Percentiles rank a stretch among this genome's conserved stretches.
Conservation (phyloP, 257 asterid genomes). For the Avicennia marina region DNA sequence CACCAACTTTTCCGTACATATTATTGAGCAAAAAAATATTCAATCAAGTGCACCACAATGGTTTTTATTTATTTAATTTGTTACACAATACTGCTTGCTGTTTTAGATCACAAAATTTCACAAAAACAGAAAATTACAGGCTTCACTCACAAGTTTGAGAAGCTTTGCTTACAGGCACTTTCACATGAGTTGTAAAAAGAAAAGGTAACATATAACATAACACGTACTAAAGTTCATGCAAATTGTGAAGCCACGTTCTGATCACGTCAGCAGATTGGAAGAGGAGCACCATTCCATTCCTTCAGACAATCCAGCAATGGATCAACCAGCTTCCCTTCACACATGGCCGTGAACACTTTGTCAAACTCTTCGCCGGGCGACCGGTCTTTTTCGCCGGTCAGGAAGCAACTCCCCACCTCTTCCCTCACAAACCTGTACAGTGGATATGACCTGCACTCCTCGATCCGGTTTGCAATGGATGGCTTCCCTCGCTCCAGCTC, state of each 20-base stretch:
- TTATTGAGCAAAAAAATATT: no score
- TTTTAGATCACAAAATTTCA: no score
- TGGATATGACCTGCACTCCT: constrained; percentile 32
- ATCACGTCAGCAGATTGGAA: constrained; percentile 31
- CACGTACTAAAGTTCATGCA: no score
- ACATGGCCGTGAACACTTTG: constrained; percentile 32
- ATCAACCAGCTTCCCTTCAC: constrained; percentile 42
- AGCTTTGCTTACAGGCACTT: not conserved
- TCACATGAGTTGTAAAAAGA: not conserved
- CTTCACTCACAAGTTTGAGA: constrained; percentile 6
- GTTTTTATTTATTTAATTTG: no score
- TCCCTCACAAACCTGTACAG: constrained; percentile 41
- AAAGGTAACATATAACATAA: not conserved
- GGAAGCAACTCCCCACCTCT: constrained; percentile 18
- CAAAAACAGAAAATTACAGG: not conserved
- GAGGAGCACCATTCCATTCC: constrained; percentile 48
- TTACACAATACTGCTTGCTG: no score
- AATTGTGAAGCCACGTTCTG: no score
- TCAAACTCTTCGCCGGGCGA: constrained; percentile 46
- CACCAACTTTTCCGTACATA: no score
- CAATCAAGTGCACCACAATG: no score
- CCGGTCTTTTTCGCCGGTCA: constrained; percentile 26
- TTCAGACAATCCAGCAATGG: constrained; percentile 41
- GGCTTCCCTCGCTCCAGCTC: constrained; percentile 24
- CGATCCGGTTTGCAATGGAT: constrained; percentile 18